Base-by-base conservation (phyloP, 2,329 filamentous ascomycete species). In the Colletotrichum horii region DNA sequence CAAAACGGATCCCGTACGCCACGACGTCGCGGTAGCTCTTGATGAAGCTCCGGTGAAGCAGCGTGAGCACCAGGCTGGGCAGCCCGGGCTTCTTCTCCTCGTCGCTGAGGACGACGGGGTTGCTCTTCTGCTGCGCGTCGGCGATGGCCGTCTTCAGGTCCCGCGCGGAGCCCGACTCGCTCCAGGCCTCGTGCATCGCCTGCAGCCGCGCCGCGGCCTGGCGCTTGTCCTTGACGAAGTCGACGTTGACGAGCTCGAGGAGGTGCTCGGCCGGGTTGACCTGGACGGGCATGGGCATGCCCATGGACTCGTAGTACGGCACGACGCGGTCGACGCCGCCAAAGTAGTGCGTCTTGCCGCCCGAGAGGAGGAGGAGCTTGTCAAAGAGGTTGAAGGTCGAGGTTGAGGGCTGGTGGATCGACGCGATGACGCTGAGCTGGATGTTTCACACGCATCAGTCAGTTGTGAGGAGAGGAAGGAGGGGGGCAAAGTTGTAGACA, bases 11-110 rank as follows among this genome's bases (percentile, higher is more conserved):
- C 1, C 94, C 94, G 80, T 98, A 98, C 0, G 93, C 95, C 67
- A 98, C 91, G 8, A 97, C 89, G 81, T 98, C 95, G 30, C 95
- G 92, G 83, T 96, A 94, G 62, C 92, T 94, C 85, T 98, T 98
- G 83, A 97, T 92, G 81, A 95, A 95, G 16, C 92, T 92, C 32
- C 95, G 92, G 81, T 96, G 94, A 19, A 97, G 88, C 6, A 97
- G 88, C 1, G 93, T 92, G 6, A 92, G 52, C 0, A 91, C 89
- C 43, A 94, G 86, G 4, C 85, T 85, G 4, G 88, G 80, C 5
- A 86, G 79, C 8, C 87, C 86, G 0, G 92, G 90, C 66, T 80
- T 85, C 64, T 83, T 81, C 5, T 80, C 80, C 48, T 83, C 82
- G 24, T 83, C 74, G 19, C 81, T 82, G 2, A 67, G 78, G 7